Base-by-base conservation (phyloP, 2,329 filamentous ascomycete species). In the Huntiella abstrusa region DNA sequence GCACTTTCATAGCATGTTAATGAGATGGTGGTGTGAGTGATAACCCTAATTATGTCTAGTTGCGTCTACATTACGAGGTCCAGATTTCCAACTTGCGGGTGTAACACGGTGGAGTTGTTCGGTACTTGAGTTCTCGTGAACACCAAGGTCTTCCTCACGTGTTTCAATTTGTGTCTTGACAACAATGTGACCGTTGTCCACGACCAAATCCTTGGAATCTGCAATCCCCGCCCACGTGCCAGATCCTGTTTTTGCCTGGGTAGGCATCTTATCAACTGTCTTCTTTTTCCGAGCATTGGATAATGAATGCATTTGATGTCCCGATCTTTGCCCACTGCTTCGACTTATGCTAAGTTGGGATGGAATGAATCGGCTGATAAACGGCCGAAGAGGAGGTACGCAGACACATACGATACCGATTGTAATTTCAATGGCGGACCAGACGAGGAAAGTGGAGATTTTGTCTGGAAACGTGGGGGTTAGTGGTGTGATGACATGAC, bases 371-470 rank as follows among this genome's bases (percentile, higher is more conserved):
- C 19, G 45, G 8, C 40, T 42, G n/a, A 46, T 40, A 4, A 58
- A 49, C 2, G 56, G 56, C 5, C 56, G 50, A 32, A 61, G 52
- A 6, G 55, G 55, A 3, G 59, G 58, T n/a, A 60, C 49, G 5
- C 58, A 60, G 7, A 58, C 58, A 49, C 57, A 59, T 32, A 59
- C 53, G 48, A 61, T 61, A 41, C 55, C 57, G 10, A 60, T 51
- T 22, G 54, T 56, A 42, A 55, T 55, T 48, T 61, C 59, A 28
- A 58, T 54, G 28, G 59, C 52, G 5, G 57, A 56, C 56, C 57
- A 60, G 47, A 58, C 53, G 39, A 59, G 51, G 40, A 55, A 55
- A 0, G 51, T 50, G 13, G 55, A 54, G 28, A 59, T 53, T 46
- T 54, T 54, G 46, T 56, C 58, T 60, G 28, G 5, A 4, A 17